phyloP scores from a whole-genome alignment of 2,329 filamentous ascomycete genomes.

The Epichloe hybrida region DNA sequence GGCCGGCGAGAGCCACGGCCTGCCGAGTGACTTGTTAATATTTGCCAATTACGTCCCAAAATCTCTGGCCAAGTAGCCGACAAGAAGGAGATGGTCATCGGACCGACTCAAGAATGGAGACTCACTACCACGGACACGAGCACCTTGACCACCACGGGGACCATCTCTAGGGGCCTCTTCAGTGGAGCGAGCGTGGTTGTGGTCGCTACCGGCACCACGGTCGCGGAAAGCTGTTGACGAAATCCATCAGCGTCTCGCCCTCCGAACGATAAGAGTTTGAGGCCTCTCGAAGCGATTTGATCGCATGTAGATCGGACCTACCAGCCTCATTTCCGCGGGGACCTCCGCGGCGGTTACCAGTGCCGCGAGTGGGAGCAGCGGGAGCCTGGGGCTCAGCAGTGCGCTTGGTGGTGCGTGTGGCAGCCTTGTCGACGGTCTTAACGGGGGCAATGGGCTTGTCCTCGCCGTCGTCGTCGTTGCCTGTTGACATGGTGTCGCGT shows the following conservation, averaged over 20 bases:
- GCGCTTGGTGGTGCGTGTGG: conserved; percentile 66
- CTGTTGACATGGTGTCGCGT: conserved; percentile 19
- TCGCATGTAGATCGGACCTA: conserved; percentile 33
- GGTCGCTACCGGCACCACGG: conserved; percentile 64
- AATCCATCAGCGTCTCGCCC: not conserved
- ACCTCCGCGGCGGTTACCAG: conserved; percentile 39
- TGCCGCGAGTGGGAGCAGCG: conserved; percentile 39
- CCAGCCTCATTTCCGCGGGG: conserved; percentile 74
- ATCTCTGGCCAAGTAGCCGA: not conserved
- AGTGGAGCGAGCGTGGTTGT: conserved; percentile 69
- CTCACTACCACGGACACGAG: conserved; percentile 48
- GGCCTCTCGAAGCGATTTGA: not conserved
- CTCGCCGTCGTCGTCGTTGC: conserved; percentile 48
- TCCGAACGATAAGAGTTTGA: not conserved
- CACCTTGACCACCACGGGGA: conserved; percentile 49
- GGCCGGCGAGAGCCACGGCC: conserved; percentile 40
- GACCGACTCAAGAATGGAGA: conserved; percentile 1
- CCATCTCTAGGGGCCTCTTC: conserved; percentile 49
- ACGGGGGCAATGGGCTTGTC: conserved; percentile 68
- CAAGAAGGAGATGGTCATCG: too few species aligned
- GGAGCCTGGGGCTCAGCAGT: conserved; percentile 67
- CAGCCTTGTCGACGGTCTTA: conserved; percentile 79
- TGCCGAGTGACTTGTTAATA: conserved; percentile 12
- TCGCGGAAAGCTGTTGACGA: conserved; percentile 65
- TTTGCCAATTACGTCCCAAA: not conserved